Conservation (phyloP, 768 basidiomycete species). For the Brasilioporus rufonigricans region DNA sequence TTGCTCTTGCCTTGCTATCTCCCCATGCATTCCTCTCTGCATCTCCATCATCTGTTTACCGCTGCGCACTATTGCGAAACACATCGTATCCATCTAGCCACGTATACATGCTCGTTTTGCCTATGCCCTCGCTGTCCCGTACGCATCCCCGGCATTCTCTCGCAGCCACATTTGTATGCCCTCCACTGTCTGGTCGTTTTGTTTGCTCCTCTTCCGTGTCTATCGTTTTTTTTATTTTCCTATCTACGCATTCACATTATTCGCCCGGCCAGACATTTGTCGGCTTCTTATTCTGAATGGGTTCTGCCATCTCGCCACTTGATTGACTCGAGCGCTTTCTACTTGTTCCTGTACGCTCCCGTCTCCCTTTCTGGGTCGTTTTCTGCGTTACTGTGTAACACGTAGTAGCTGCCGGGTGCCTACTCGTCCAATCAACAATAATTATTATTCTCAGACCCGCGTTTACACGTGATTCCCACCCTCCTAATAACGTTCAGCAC, state of each 20-base stretch:
- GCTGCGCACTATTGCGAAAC: conserved; percentile 34
- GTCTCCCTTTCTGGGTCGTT: conserved; percentile 25
- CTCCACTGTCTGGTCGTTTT: conserved; percentile 24
- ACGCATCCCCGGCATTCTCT: conserved; percentile 21
- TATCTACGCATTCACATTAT: conserved; percentile 33
- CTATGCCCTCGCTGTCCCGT: conserved; percentile 20
- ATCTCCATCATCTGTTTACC: conserved; percentile 25
- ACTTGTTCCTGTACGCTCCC: conserved; percentile 31
- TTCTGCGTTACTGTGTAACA: conserved; percentile 34
- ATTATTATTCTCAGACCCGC: conserved; percentile 19
- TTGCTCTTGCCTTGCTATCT: conserved; percentile 38
- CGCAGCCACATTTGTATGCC: conserved; percentile 28
- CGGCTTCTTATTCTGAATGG: conserved; percentile 28
- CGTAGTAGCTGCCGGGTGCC: conserved; percentile 35
- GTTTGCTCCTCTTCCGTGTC: conserved; percentile 17
- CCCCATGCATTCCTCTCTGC: conserved; percentile 31
- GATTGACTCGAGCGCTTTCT: conserved; percentile 28
- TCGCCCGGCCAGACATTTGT: conserved; percentile 22
- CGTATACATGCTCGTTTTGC: conserved; percentile 37
- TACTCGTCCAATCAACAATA: conserved; percentile 25
- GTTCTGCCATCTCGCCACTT: conserved; percentile 13
- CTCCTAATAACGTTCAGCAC: background rate
- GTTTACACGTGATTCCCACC: conserved; percentile 11
- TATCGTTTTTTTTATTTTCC: conserved; percentile 29
- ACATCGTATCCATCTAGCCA: conserved; percentile 33